phyloP scores from a whole-genome alignment of 1,284 basidiomycete genomes.

The Cutaneotrichosporon dermatis region DNA sequence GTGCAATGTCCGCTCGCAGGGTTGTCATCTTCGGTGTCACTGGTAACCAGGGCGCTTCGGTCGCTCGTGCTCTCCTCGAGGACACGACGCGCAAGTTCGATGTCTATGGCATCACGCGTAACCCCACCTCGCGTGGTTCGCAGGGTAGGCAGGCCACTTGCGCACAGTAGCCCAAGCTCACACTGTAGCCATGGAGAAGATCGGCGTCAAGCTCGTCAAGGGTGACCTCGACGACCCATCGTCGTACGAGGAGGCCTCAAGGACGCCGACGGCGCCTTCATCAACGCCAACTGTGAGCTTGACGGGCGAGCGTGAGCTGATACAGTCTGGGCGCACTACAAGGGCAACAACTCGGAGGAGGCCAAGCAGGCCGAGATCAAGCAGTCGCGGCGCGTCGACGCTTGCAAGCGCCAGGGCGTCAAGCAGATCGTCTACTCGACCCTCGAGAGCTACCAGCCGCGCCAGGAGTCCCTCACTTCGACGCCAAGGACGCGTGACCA shows the following conservation, averaged over 20 bases:
- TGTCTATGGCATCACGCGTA: slow-evolving; percentile 24
- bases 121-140: slow-evolving; percentile 11
- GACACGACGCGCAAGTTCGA: slow-evolving; percentile 8
- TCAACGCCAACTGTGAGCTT: slow-evolving; percentile 31
- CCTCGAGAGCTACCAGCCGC: slow-evolving; percentile 23
- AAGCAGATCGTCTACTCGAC: slow-evolving; percentile 20
- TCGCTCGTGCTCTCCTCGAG: slow-evolving; percentile 17
- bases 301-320: background rate
- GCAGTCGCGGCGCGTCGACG: slow-evolving; percentile 16
- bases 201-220: slow-evolving; percentile 22
- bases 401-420: slow-evolving; percentile 8
- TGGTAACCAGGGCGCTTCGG: slow-evolving; percentile 18
- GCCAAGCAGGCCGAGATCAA: slow-evolving; percentile 17
- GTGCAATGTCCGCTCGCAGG: slow-evolving; percentile 6
- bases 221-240: slow-evolving; percentile 20
- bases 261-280: slow-evolving; percentile 24
- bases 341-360: slow-evolving; percentile 15
- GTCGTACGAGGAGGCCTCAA: slow-evolving; percentile 23
- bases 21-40: slow-evolving; percentile 22
- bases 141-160: slow-evolving; percentile 13
- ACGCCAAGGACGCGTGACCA: slow-evolving; percentile 33
- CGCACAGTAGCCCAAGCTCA: background rate
- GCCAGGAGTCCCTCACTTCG: slow-evolving; percentile 23
- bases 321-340: slow-evolving; percentile 18
- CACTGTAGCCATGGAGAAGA: slow-evolving; percentile 12